Conservation (phyloP, 2,329 filamentous ascomycete species). For the Ciborinia camelliae region DNA sequence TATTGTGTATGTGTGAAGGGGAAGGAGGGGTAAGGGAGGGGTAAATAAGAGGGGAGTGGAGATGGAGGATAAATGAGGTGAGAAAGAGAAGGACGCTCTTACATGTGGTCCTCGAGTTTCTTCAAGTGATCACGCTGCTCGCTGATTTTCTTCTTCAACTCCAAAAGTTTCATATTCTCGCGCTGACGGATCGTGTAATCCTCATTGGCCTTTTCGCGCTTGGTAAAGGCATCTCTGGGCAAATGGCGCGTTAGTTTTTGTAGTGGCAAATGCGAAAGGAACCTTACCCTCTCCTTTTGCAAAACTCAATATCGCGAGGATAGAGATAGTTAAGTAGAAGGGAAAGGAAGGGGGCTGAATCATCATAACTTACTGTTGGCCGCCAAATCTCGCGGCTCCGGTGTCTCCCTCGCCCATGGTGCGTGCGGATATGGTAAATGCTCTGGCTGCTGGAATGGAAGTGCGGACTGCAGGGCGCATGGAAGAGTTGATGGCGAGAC, state of each 20-base stretch:
- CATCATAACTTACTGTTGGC: constrained; percentile 30
- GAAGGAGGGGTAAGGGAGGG: neutral
- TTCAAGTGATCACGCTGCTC: constrained; percentile 81
- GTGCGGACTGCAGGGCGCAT: constrained; percentile 45
- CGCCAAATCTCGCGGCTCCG: constrained; percentile 31
- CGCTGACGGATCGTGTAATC: constrained; percentile 21
- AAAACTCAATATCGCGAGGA: constrained; percentile 3
- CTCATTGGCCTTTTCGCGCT: constrained; percentile 71
- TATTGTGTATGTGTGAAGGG: neutral
- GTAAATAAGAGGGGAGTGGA: neutral
- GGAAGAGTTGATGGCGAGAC: constrained; percentile 53
- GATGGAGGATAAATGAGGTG: too few relatives aligned
- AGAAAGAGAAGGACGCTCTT: too few relatives aligned
- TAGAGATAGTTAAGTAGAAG: neutral
- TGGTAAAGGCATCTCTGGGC: constrained; percentile 82
- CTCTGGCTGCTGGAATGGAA: constrained; percentile 48
- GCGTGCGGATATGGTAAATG: constrained; percentile 40
- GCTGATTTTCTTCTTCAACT: constrained; percentile 68
- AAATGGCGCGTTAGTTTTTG: constrained; percentile 25
- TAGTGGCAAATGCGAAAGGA: neutral
- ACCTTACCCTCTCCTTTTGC: constrained; percentile 7
- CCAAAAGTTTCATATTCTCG: constrained; percentile 52
- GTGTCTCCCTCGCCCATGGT: constrained; percentile 65
- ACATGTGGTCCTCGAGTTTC: constrained; percentile 86
- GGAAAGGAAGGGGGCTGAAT: neutral